Base-by-base conservation (phyloP, 352 stramenopile species). In the Stephanocyclus meneghinianus region DNA sequence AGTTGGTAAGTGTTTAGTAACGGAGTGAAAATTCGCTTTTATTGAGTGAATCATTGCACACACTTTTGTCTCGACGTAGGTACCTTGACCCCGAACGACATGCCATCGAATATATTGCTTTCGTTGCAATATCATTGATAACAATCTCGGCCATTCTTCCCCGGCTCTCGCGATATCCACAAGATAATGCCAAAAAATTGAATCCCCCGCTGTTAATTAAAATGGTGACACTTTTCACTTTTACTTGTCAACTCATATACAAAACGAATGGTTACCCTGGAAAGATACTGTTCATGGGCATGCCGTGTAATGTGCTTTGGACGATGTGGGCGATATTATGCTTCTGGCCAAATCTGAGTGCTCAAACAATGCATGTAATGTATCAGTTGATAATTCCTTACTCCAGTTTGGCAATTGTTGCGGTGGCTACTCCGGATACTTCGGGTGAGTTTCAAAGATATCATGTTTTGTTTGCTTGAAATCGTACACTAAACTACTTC, bases 261-360 rank as follows among this genome's bases (percentile, higher is more conserved):
- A 86, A 86, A 67, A n/a, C 69, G 6, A 73, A 61, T 74, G 80
- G 80, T 51, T 86, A 86, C 59, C 75, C 74, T 15, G 75, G 75
- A 30, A 86, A 86, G 55, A 60, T 86, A 2, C 48, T 83, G 0
- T 70, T 86, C 10, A 83, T 86, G 70, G 40, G 18, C 1, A 86
- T 86, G 80, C 80, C 80, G 18, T 86, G 80, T 16, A 86, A 86
- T 66, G 74, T 80, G n/a, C 29, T 83, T 13, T 86, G 80, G 80
- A 83, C 71, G 6, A 76, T 86, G 70, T 80, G 68, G 66, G 50
- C 69, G 21, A 53, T 66, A 10, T 40, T 80, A 18, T 82, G 74
- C 44, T 83, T 81, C 66, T 59, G 59, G 16, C 70, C 74, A 21
- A 72, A 72, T 21, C 29, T 83, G 11, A 67, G 21, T 32, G 56